Evolutionary conservation across 306 rosid genomes (phyloP).

Genomic region (Quercus parvula): DNA sequence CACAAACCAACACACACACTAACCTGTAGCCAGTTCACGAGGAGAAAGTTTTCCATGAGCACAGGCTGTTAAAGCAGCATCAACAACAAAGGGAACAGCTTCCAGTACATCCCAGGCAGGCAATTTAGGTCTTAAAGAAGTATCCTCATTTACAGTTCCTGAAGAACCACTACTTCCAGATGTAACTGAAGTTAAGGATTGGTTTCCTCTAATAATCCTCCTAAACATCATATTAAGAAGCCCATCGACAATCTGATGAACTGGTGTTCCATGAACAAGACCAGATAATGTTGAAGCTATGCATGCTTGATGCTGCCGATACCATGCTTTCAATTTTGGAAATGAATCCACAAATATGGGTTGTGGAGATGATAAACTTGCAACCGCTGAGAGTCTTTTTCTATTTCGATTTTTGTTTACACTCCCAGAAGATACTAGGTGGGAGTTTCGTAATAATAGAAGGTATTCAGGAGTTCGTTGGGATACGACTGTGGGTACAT

Average conservation of each 20-base stretch:
- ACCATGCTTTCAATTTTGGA: constrained; percentile 90
- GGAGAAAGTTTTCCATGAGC: constrained; percentile 95
- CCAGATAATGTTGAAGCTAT: constrained; percentile 96
- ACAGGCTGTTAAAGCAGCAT: constrained; percentile 97
- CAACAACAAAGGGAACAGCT: constrained; percentile 93
- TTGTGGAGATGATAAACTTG: constrained; percentile 68
- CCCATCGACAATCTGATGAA: constrained; percentile 92
- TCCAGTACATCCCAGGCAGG: constrained; percentile 99
- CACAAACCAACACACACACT: constrained; percentile 11
- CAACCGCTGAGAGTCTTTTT: constrained; percentile 73
- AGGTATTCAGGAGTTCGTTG: constrained; percentile 94
- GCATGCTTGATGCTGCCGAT: constrained; percentile 95
- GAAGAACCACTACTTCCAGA: constrained; percentile 94
- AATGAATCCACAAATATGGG: constrained; percentile 91
- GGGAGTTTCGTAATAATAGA: constrained; percentile 73
- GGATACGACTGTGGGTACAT: constrained; percentile 89
- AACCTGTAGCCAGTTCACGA: constrained; percentile 96
- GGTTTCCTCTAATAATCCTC: constrained; percentile 67
- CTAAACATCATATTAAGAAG: constrained; percentile 91
- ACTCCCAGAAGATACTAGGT: constrained; percentile 62
- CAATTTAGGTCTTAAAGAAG: constrained; percentile 64
- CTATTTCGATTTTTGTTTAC: constrained; percentile 54
- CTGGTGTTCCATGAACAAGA: constrained; percentile 90
- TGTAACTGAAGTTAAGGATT: constrained; percentile 51
- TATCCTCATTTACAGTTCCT: constrained; percentile 75